Evolutionary conservation across 2,329 filamentous ascomycete genomes (phyloP).

Genomic region (Cladobotryum protrusum): DNA sequence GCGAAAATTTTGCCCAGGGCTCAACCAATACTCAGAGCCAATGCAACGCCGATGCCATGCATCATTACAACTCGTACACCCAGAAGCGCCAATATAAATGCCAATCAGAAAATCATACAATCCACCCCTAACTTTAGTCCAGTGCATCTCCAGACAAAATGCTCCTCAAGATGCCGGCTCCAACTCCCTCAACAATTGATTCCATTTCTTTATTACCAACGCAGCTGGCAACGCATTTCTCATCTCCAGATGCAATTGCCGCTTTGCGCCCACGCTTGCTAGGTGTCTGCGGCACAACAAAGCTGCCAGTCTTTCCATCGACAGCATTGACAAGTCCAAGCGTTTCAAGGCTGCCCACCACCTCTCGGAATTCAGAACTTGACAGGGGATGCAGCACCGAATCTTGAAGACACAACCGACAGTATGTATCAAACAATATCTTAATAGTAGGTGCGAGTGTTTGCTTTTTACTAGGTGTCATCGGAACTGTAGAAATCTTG

Average conservation of each 20-base stretch:
- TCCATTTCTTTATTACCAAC: constrained; percentile 76
- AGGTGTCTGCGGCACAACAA: constrained; percentile 59
- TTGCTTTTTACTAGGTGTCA: constrained; percentile 56
- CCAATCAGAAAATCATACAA: background rate
- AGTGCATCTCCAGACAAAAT: constrained; percentile 57
- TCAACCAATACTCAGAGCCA: background rate
- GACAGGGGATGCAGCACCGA: constrained; percentile 86
- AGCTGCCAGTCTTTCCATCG: constrained; percentile 64
- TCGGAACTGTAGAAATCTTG: constrained; percentile 34
- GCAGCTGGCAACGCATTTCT: constrained; percentile 71
- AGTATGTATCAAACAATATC: constrained; percentile 77
- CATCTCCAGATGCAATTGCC: constrained; percentile 54
- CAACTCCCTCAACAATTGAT: constrained; percentile 58
- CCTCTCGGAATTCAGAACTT: constrained; percentile 88
- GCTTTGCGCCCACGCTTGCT: constrained; percentile 60
- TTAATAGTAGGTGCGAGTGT: constrained; percentile 72
- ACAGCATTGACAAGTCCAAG: constrained; percentile 68
- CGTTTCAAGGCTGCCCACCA: constrained; percentile 83
- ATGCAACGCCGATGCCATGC: constrained; percentile 1
- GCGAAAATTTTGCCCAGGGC: too few species aligned
- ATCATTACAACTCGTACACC: background rate
- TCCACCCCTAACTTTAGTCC: constrained; percentile 32
- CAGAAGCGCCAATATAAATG: constrained; percentile 9
- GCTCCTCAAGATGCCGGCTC: constrained; percentile 54
- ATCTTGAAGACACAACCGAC: constrained; percentile 73